A percentile compares a stretch with the other conserved stretches of the same genome.
These are phyloP conservation scores for Vaccinium corymbosum DNA, from an alignment of 148 eudicot species.

Conservation along the genomic window DNA sequence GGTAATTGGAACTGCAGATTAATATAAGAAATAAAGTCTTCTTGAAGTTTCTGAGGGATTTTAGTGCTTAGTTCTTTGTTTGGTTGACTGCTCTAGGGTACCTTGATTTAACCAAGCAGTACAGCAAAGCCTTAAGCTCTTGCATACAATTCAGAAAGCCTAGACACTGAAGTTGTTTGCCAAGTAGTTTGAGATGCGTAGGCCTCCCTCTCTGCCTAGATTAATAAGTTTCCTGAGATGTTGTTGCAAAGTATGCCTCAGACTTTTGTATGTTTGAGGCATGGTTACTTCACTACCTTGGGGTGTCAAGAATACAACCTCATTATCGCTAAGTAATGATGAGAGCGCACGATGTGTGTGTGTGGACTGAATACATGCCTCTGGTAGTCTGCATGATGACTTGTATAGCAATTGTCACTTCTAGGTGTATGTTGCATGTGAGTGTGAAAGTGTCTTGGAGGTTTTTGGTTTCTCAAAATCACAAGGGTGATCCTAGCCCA, in stretches of 20 bases:
- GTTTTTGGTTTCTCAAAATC: background rate
- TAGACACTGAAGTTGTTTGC: background rate
- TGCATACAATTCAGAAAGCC: background rate
- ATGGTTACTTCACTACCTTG: background rate
- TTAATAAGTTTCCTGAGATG: background rate
- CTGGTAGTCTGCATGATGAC: background rate
- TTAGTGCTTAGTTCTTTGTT: background rate
- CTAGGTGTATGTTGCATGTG: background rate
- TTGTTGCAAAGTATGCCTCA: background rate
- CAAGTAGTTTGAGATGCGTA: background rate
- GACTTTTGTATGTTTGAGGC: background rate
- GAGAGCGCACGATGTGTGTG: background rate
- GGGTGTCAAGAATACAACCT: background rate
- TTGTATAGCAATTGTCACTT: background rate
- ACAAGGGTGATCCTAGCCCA: background rate
- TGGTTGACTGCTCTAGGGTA: background rate
- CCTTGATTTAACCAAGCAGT: background rate
- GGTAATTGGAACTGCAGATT: background rate
- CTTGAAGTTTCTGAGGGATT: background rate
- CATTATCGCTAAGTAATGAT: background rate
- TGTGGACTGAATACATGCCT: background rate
- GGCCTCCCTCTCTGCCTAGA: background rate
- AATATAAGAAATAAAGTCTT: background rate
- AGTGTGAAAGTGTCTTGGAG: background rate
- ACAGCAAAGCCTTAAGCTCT: background rate